Evolutionary conservation across 1,284 basidiomycete genomes (phyloP), one percentile per base, ranked within the genome.

Genomic region (Entoloma clypeatum): DNA sequence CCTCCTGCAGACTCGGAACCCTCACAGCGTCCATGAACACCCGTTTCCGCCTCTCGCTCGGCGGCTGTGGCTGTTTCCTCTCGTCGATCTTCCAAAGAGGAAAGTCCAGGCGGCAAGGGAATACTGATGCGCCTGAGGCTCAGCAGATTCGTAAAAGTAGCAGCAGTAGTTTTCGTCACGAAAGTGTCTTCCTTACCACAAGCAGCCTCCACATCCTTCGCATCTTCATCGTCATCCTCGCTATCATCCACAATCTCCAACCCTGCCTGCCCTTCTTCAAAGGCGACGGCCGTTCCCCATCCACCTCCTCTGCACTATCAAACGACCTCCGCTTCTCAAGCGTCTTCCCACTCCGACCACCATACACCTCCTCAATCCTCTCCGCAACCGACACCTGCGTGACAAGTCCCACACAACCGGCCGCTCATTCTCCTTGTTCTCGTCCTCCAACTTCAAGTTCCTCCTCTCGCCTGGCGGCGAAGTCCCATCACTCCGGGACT

Each of bases 11-110:
- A 19, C 30, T 58, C 7, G 75, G 74, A 28, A 81, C 65, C 38
- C 75, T 69, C 5, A 81, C 77, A 2, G 71, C 70, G 16, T 81
- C 80, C 59, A 80, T 60, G 47, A 77, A 53, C 3, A 68, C 53
- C 17, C 73, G 59, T 55, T n/a, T n/a, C n/a, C n/a, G n/a, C n/a
- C n/a, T n/a, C n/a, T 68, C 72, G 36, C 74, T 72, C 52, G 74
- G 77, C 45, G n/a, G n/a, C n/a, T n/a, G n/a, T n/a, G n/a, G n/a
- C n/a, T n/a, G n/a, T n/a, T n/a, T 36, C n/a, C 45, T 41, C 38
- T 50, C 43, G 17, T 43, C 39, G 29, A 62, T 65, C 27, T 39
- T 45, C 17, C n/a, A 19, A 5, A n/a, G 11, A 5, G 22, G 49
- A 8, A 37, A 14, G 17, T 23, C 38, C 35, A 35, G 25, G n/a